Base-by-base conservation (phyloP, 306 rosid genomes). In the Rubus idaeus region DNA sequence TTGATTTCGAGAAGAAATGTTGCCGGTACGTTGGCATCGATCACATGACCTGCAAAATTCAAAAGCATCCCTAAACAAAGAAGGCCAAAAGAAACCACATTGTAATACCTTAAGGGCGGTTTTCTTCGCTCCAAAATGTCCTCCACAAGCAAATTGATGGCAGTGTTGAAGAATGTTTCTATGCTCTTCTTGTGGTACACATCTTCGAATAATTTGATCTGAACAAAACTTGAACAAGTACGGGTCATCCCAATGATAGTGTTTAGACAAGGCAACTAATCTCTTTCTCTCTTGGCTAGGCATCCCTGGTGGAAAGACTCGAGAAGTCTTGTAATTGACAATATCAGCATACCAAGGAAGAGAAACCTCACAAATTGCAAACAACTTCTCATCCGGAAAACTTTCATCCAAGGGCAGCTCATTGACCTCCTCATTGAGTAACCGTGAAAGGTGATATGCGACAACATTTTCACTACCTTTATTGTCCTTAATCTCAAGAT, bases 1-100 rank as follows among this genome's bases (percentile, higher is more conserved):
- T 8, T 35, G 44, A 1, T 76, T 14, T 2, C 23, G n/a, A 0
- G 37, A 0, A 0, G 56, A 40, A 0, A 76, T 65, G 3, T 51
- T 65, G 0, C 53, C 52, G 0, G 20, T 10, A 1, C 8, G 4
- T 37, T 50, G 23, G 2, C 79, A 76, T 0, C 67, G 2, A 10
- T 65, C 79, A 53, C 74, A 76, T 1, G 30, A 4, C 5, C 2
- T 4, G 0, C 9, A 42, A 44, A 44, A 77, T 3, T 1, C 3
- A 20, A 16, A 6, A 0, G 76, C 50, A 69, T 77, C 70, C 21
- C 57, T 68, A 18, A 69, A 77, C 1, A 69, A 2, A 0, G 69
- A 12, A 45, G 75, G 75, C 69, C 20, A 68, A 12, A 21, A 77
- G 30, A 77, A 77, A 3, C 69, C 60, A 2, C 11, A 40, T 44